Base-by-base conservation (phyloP, 192 early-diverging fungal species). In the Kickxella alabastrina region DNA sequence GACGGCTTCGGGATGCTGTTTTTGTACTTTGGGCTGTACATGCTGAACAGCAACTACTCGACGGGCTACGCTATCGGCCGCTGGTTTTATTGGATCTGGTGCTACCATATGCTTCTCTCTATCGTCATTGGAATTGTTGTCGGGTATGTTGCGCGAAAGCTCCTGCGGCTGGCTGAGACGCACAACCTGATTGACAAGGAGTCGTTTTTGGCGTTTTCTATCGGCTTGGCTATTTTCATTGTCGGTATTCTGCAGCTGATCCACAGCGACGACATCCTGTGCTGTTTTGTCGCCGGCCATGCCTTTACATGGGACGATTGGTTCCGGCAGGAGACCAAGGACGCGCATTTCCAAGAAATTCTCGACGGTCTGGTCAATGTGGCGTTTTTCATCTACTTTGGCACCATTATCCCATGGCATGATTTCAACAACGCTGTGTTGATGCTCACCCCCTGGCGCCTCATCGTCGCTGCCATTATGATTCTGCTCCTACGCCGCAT, bases 241-340 rank as follows among this genome's bases (percentile, higher is more conserved):
- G 72, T 86, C 22, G 89, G 89, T 10, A 57, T 73, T 10, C 80
- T 87, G 48, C 82, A 82, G 41, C 69, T 90, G 21, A 79, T 91
- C 32, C 81, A 81, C 34, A 82, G 83, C 46, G 86, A 91, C 57
- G 83, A 87, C 41, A 70, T 93, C 0, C 67, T 93, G 18, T 82
- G 87, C 29, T 86, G 85, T 50, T 91, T 91, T 68, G 68, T 85
- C 43, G 83, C 87, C 17, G 89, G 89, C 2, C 83, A 88, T 35
- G 71, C 84, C 8, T 88, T 93, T 49, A 85, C 89, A 0, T 92
- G 91, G 91, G 93, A 97, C 48, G 85, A 85, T 50, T 97, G 92
- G 92, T 94, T 93, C 61, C 83, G 85, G 46, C 76, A 90, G 47
- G 87, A 92, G 51, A 86, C 88, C 24, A 80, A 88, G 49, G 86